Base-by-base conservation (phyloP, 225 moss, liverwort and hornwort genomes). In the Marchantia paleacea region DNA sequence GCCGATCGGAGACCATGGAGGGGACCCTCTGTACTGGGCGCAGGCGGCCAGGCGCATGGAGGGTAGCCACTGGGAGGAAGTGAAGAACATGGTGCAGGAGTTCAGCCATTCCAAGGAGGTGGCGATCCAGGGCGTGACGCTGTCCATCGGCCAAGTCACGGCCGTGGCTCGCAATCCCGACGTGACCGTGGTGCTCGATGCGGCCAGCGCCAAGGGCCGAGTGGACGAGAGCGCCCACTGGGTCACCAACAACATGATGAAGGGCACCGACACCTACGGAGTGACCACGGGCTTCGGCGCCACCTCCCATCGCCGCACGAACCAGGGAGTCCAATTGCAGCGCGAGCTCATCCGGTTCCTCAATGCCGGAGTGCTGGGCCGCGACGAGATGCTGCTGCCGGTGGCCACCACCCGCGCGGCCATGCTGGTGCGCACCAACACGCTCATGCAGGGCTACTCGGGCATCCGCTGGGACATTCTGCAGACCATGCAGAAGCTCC, bases 231-330 rank as follows among this genome's bases (percentile, higher is more conserved):
- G 86, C 79, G 81, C 84, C 57, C 24, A 72, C 0, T 87, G 86
- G 86, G 79, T 87, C 18, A 29, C 58, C 12, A 22, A 78, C 29
- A 75, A 79, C 7, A 62, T 82, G 78, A 70, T 11, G 75, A 78
- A 83, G 10, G 86, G 86, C 9, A 83, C 74, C 20, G 80, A 86
- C 60, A 83, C 78, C n/a, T 83, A 83, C 70, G 83, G 86, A 10
- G 86, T 87, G 15, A 84, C 86, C 11, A 87, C 84, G 22, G 86
- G 86, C 1, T 87, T 87, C 24, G 86, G 86, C 7, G 86, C 84
- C 57, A 84, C 86, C 9, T 87, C 86, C 18, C 84, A 87, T 81
- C 86, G 86, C 22, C 67, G 84, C 49, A 87, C 86, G 3, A 74
- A 71, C 52, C 79, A 87, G 26, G 86, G 81, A 16, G 84, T 78